Conservation (phyloP, 2,329 filamentous ascomycete genomes). For the Fusarium nurragi region DNA sequence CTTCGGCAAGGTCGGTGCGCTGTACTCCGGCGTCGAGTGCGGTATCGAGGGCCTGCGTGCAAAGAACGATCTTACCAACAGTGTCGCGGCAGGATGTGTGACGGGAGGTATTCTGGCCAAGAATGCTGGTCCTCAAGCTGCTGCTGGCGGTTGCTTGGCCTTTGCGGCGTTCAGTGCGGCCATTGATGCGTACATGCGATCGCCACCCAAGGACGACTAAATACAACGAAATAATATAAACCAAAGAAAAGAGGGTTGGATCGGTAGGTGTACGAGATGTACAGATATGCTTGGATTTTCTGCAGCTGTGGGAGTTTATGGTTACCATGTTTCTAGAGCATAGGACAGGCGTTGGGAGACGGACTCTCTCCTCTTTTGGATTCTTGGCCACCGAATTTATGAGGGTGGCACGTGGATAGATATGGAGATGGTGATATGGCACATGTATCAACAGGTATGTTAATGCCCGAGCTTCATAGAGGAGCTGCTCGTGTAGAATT, state of each 20-base stretch:
- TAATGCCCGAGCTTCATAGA: slow-evolving; percentile 36
- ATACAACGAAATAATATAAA: not conserved
- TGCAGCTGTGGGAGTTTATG: slow-evolving; percentile 41
- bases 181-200: slow-evolving; percentile 91
- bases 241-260: not conserved
- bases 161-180: slow-evolving; percentile 94
- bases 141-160: slow-evolving; percentile 85
- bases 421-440: slow-evolving; percentile 8
- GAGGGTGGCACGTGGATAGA: slow-evolving; percentile 14
- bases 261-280: slow-evolving; percentile 31
- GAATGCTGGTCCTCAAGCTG: slow-evolving; percentile 88
- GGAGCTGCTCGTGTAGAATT: slow-evolving; percentile 26
- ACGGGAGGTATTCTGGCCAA: slow-evolving; percentile 90
- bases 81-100: slow-evolving; percentile 85
- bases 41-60: slow-evolving; percentile 91
- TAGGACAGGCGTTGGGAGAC: slow-evolving; percentile 48
- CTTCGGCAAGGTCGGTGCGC: slow-evolving; percentile 90
- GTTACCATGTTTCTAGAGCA: slow-evolving; percentile 45
- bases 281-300: slow-evolving; percentile 32
- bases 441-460: slow-evolving; percentile 35
- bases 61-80: slow-evolving; percentile 93
- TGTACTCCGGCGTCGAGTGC: slow-evolving; percentile 94
- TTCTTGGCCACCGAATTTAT: slow-evolving; percentile 26
- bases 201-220: slow-evolving; percentile 74
- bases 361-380: slow-evolving; percentile 43